Evolutionary conservation across 208 protist genomes (phyloP).

Genomic region (Porcisia deanei): DNA sequence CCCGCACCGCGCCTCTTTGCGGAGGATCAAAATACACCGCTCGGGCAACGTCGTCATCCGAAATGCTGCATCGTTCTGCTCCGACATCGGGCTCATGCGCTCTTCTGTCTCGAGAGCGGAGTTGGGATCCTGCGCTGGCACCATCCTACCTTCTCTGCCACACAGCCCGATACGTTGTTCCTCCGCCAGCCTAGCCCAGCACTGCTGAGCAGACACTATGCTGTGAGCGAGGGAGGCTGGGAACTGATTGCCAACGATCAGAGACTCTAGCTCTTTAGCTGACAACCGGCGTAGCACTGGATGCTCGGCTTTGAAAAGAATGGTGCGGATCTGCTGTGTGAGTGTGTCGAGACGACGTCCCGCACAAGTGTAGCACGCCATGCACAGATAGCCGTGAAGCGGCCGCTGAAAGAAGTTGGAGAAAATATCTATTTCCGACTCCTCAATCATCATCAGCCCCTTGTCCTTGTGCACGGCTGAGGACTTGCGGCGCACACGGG

Average conservation of each 20-base stretch:
- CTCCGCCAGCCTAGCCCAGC: constrained; percentile 17
- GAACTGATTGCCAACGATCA: constrained; percentile 26
- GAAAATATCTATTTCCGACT: constrained; percentile 83
- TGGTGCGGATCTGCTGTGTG: constrained; percentile 59
- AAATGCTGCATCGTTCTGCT: background rate
- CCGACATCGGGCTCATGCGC: constrained; percentile 1
- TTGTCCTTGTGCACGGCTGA: constrained; percentile 63
- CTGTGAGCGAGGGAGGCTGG: constrained; percentile 21
- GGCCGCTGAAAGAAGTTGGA: constrained; percentile 79
- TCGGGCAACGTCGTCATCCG: constrained; percentile 39
- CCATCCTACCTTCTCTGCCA: background rate
- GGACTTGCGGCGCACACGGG: constrained; percentile 37
- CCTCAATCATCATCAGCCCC: constrained; percentile 81
- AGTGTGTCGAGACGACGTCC: constrained; percentile 66
- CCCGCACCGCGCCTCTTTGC: constrained; percentile 52
- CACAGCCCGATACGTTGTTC: constrained; percentile 4
- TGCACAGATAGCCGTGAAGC: constrained; percentile 80
- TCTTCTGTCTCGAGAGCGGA: constrained; percentile 2
- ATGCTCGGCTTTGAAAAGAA: constrained; percentile 68
- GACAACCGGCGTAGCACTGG: constrained; percentile 52
- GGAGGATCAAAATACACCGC: constrained; percentile 44
- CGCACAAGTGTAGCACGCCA: constrained; percentile 67
- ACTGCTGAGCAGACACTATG: constrained; percentile 29
- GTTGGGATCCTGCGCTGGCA: background rate
- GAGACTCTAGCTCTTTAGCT: constrained; percentile 25